Conservation (phyloP, 208 protist species). For the Acanthamoeba lenticulata region DNA sequence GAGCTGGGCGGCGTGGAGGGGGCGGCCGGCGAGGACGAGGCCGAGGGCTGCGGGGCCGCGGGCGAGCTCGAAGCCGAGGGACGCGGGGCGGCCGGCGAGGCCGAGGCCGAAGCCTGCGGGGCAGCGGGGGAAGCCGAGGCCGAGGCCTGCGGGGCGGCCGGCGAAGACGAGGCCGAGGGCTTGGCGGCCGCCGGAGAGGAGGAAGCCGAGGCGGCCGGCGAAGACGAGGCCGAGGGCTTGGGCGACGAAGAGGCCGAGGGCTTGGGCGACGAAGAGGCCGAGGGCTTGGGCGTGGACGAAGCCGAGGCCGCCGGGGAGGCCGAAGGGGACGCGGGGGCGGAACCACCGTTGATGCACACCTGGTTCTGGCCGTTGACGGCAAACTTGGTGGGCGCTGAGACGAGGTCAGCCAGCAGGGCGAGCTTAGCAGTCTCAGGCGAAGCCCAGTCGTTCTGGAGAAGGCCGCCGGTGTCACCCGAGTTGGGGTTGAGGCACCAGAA, state of each 20-base stretch:
- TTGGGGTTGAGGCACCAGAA: constrained; percentile 82
- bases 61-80: not conserved
- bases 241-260: not conserved
- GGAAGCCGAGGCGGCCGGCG: not conserved
- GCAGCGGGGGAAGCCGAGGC: not conserved
- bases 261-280: not conserved
- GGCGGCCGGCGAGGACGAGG: not conserved
- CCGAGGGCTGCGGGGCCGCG: not conserved
- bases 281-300: not conserved
- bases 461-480: constrained; percentile 78
- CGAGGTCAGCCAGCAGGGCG: constrained; percentile 1
- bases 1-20: not conserved
- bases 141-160: not conserved
- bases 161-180: not conserved
- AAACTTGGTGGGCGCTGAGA: constrained; percentile 69
- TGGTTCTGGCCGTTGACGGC: not conserved
- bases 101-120: not conserved
- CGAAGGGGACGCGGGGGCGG: not conserved
- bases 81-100: not conserved
- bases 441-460: constrained; percentile 74
- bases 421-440: constrained; percentile 61
- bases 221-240: not conserved
- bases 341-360: not conserved
- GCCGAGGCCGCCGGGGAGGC: not conserved
- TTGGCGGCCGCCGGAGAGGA: not conserved